These are phyloP conservation scores for Cylindricascospora bacillispora DNA, from an alignment of 1,139 yeast genomes.

Conservation along the genomic window DNA sequence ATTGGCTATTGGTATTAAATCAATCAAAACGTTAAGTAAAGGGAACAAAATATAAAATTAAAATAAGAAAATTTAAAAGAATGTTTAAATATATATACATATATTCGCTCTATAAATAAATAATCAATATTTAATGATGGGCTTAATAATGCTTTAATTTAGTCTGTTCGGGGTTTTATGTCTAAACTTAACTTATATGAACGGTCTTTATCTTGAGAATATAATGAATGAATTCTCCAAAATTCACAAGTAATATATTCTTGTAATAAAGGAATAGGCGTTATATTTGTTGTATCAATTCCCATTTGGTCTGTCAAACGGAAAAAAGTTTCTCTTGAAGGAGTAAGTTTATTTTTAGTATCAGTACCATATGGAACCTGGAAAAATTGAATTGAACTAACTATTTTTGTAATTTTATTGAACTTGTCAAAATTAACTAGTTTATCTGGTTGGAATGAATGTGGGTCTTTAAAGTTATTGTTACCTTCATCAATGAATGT, in stretches of 20 bases:
- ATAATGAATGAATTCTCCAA: slow-evolving; percentile 55
- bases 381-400: slow-evolving; percentile 66
- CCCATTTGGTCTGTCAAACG: slow-evolving; percentile 20
- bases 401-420: slow-evolving; percentile 55
- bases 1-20: too few species aligned
- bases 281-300: slow-evolving; percentile 19
- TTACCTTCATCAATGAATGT: slow-evolving; percentile 86
- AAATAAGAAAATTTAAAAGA: too few species aligned
- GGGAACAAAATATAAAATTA: too few species aligned
- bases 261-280: slow-evolving; percentile 30
- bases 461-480: slow-evolving; percentile 50
- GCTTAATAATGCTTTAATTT: neutral
- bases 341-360: slow-evolving; percentile 4
- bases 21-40: too few species aligned
- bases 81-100: too few species aligned
- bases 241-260: slow-evolving; percentile 55
- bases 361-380: slow-evolving; percentile 46
- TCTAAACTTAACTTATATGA: slow-evolving; percentile 60
- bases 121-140: neutral
- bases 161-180: slow-evolving; percentile 9
- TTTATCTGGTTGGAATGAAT: slow-evolving; percentile 36
- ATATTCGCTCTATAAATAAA: neutral
- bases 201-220: slow-evolving; percentile 49
- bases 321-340: slow-evolving; percentile 23
- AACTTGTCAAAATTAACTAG: slow-evolving; percentile 72